Evolutionary conservation across 2,329 filamentous ascomycete species (phyloP), one percentile per base, ranked within the genome.

Genomic region (Endoconidiophora laricicola): DNA sequence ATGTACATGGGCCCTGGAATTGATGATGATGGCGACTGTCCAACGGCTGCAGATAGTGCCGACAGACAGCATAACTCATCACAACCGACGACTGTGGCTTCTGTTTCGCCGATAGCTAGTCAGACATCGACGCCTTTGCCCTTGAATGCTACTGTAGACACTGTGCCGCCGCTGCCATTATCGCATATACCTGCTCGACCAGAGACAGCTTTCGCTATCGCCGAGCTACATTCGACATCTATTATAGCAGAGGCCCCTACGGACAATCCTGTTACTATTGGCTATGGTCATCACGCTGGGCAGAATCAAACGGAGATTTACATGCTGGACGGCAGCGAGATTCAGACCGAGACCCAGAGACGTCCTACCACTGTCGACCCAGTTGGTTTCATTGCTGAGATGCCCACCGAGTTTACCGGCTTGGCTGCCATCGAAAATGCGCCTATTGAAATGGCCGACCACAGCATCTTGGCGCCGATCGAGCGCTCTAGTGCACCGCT

Each of bases 1-100:
- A 72, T 73, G 66, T 74, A 68, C 55, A 64, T 74, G 14, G 71
- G 71, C 0, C 69, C 71, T 0, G 69, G 67, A 0, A 47, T 68
- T 24, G 61, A 55, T 0, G 65, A 66, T 23, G 65, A 69, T 45
- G 66, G 70, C 29, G 41, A 37, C 12, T 44, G 48, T 20, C 29
- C 45, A 6, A 44, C 40, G 29, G 23, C 36, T 6, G 24, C 44
- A 9, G 48, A 45, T 5, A 42, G 16, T 9, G 46, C 38, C 12
- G 41, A 22, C 6, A 46, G 46, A 6, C 24, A 33, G 6, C 24
- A 24, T 6, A 40, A 33, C 9, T 23, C n/a, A 22, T 16, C n/a
- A 10, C 16, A 24, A 9, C 9, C 16, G 16, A 7, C 45, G 2
- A 44, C 3, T 16, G 4, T n/a, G 23, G 49, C 14, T 4, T 24